phyloP scores from a whole-genome alignment of 1,139 yeast species.

The Keqinozyma sinolaborantium region DNA sequence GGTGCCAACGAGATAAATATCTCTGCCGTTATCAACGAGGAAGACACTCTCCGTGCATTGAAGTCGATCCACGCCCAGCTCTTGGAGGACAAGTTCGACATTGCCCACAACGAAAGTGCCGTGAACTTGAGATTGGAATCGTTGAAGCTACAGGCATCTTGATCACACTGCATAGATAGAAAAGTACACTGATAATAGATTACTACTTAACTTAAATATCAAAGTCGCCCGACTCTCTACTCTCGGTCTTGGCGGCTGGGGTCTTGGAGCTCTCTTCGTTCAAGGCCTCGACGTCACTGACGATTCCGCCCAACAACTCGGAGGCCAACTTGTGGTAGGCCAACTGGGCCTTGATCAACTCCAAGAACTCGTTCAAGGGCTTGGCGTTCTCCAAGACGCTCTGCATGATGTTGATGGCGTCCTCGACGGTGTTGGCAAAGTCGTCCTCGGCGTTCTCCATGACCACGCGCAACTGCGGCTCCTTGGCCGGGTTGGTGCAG shows the following conservation, averaged over 20 bases:
- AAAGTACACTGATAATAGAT: background rate
- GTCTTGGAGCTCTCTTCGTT: constrained; percentile 42
- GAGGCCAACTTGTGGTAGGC: constrained; percentile 79
- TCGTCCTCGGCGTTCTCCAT: constrained; percentile 89
- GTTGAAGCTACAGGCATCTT: constrained; percentile 17
- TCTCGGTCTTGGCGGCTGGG: constrained; percentile 13
- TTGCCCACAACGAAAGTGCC: constrained; percentile 23
- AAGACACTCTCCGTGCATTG: constrained; percentile 80
- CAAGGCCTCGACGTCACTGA: constrained; percentile 61
- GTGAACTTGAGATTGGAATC: constrained; percentile 37
- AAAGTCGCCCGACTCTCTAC: constrained; percentile 42
- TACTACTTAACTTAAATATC: constrained; percentile 26
- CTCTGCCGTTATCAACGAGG: constrained; percentile 86
- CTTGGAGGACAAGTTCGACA: constrained; percentile 47
- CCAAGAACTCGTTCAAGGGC: constrained; percentile 67
- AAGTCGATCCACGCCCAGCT: constrained; percentile 79
- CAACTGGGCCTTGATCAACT: constrained; percentile 74
- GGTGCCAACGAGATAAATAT: constrained; percentile 98
- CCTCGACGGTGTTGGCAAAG: constrained; percentile 88
- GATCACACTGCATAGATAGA: background rate
- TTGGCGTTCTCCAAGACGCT: constrained; percentile 73
- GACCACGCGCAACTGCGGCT: constrained; percentile 69
- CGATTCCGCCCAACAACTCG: constrained; percentile 63
- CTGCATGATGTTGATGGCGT: constrained; percentile 82
- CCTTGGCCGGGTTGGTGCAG: constrained; percentile 69